A percentile compares a stretch with the other conserved stretches of the same genome.
phyloP scores from a whole-genome alignment of 352 stramenopile genomes.

The Pythium aristosporum region DNA sequence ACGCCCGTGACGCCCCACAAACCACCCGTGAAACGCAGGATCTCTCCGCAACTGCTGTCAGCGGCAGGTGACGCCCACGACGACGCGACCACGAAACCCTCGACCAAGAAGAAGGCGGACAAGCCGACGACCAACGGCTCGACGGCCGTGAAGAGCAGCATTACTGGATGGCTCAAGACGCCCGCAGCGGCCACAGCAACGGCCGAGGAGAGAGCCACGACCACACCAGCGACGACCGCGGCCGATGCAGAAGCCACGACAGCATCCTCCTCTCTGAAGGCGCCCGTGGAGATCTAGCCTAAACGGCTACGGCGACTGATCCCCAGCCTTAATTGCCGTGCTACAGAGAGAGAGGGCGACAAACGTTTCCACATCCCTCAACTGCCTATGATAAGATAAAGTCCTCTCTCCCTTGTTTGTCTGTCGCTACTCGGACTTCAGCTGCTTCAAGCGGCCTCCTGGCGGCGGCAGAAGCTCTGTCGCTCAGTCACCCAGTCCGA shows the following conservation, averaged over 20 bases:
- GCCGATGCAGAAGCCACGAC: background rate
- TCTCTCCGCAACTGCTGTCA: constrained; percentile 16
- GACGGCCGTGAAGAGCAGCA: constrained; percentile 18
- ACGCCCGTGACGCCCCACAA: constrained; percentile 8
- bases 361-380: background rate
- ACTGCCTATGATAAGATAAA: background rate
- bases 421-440: background rate
- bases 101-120: constrained; percentile 2
- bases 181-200: background rate
- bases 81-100: background rate
- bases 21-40: constrained; percentile 27
- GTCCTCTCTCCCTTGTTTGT: background rate
- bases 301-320: background rate
- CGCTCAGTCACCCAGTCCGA: background rate
- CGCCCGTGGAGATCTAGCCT: constrained; percentile 4
- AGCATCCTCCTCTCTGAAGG: background rate
- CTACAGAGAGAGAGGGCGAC: background rate
- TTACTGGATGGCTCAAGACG: constrained; percentile 26
- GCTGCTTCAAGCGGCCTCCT: background rate
- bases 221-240: background rate
- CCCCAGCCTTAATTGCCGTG: background rate
- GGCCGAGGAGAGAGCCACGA: background rate
- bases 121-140: constrained; percentile 4
- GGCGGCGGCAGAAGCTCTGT: too few relatives aligned
- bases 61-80: background rate